Base-by-base conservation (phyloP, 2,329 filamentous ascomycete genomes). In the Tetracladium maxilliforme region DNA sequence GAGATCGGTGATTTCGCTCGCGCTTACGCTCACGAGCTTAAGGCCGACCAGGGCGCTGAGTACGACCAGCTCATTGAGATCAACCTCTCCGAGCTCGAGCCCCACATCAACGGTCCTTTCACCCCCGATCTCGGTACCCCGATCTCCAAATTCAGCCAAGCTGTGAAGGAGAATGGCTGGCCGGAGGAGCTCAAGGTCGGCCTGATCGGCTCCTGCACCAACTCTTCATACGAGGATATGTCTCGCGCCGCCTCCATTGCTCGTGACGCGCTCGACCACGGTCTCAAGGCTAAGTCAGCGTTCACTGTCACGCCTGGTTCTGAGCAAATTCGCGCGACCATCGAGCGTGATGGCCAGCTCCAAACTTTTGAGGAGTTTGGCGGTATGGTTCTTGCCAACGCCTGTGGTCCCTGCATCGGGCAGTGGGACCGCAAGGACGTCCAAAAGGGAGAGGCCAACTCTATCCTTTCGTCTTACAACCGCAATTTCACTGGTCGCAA, bases 401-500 rank as follows among this genome's bases (percentile, higher is more conserved):
- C 90, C 35, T 95, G 90, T 50, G 87, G 79, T 42, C 79, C 80
- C 40, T 90, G 81, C 60, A 86, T 92, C 51, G 84, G 82, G 31
- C 87, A 95, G 58, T 95, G 90, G 90, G 84, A 94, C 48, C 79
- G 90, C 40, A 65, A 62, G 38, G 87, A 95, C 42, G 83, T 94
- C 29, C 79, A 86, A 69, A 94, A 95, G 72, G 87, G 87, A 39
- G 75, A 81, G 43, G 64, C 84, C 45, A 98, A 98, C 74, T 92
- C 84, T 6, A 98, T 98, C 52, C 65, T 98, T 51, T 94, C 86
- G 23, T 95, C 90, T 15, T 98, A 94, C 76, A 98, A 98, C 78
- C 84, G 90, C 58, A 95, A 98, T 74, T 95, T 98, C 65, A 95
- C 87, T 33, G 87, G 87, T 39, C 83, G 90, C 51, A 95, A 95